Base-by-base conservation (phyloP, 1,284 basidiomycete genomes). In the Pyrrhoderma noxium region DNA sequence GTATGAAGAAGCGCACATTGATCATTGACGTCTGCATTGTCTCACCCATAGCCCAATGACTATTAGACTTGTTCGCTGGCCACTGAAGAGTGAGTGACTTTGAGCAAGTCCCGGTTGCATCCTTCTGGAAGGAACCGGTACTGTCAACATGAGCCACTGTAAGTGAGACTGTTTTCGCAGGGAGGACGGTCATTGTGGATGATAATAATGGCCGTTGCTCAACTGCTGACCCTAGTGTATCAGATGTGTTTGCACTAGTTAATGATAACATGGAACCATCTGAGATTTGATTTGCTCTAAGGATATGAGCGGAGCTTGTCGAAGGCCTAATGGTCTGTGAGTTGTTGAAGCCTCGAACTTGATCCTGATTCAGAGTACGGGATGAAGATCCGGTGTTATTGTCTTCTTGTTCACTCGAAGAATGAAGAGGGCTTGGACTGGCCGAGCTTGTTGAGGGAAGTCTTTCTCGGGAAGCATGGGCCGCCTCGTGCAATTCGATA, bases 11-110 rank as follows among this genome's bases (percentile, higher is more conserved):
- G 59, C 74, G 76, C 45, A 89, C 75, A 40, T 77, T 74, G n/a
- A 76, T 79, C 56, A 85, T 63, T 43, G 77, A 73, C 39, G 82
- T 82, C 57, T 76, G 71, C 58, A 86, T 75, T 18, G 82, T 83
- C 67, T 89, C 85, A 14, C 86, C 86, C 53, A 85, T 74, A 8
- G 84, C 76, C 86, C 86, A 89, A 22, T 82, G 76, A 58, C 74
- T 77, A 52, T 74, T 74, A 7, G 82, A 79, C 60, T 82, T 85
- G 47, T 74, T 65, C 39, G 77, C 73, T 5, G 86, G 86, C 80
- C 86, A 86, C 58, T 82, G 81, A 36, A 87, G 65, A 7, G 80
- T 79, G 40, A 88, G 64, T 2, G 75, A 82, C 62, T 82, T 79
- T 45, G 66, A 72, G 76, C 77, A 85, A 8, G 78, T 64, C 39